Evolutionary conservation across 169 alveolate species (phyloP).

Genomic region (Cryptosporidium xiaoi): DNA sequence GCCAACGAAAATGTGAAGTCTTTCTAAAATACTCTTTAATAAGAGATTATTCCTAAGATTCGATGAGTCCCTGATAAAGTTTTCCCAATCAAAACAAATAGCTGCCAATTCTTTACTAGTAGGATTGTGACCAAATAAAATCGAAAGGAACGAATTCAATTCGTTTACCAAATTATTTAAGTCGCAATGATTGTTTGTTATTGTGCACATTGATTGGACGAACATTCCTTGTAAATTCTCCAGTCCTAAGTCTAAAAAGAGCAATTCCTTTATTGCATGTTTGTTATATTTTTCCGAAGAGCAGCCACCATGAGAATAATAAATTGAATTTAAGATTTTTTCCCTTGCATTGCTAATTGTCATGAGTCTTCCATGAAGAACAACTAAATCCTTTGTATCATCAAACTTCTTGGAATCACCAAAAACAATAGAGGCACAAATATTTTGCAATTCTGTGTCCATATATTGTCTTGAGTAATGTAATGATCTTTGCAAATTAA

Average conservation of each 20-base stretch:
- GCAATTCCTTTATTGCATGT: slow-evolving; percentile 82
- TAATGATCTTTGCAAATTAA: slow-evolving; percentile 80
- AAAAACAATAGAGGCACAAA: slow-evolving; percentile 34
- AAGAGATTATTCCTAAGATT: background rate
- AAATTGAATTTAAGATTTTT: slow-evolving; percentile 37
- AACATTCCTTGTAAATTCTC: slow-evolving; percentile 76
- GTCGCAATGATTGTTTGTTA: slow-evolving; percentile 6
- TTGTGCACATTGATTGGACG: slow-evolving; percentile 54
- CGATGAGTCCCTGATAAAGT: slow-evolving; percentile 12
- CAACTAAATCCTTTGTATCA: slow-evolving; percentile 28
- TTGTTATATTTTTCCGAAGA: slow-evolving; percentile 27
- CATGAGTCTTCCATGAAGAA: slow-evolving; percentile 50
- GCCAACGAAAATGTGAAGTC: slow-evolving; percentile 61
- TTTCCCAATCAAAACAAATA: slow-evolving; percentile 82
- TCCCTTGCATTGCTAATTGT: slow-evolving; percentile 31
- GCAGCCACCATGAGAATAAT: slow-evolving; percentile 35
- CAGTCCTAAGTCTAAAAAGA: slow-evolving; percentile 84
- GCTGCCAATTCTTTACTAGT: slow-evolving; percentile 77
- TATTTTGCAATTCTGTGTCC: slow-evolving; percentile 71
- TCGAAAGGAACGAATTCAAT: slow-evolving; percentile 51
- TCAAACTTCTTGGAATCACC: slow-evolving; percentile 65
- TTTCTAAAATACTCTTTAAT: slow-evolving; percentile 54
- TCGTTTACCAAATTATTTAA: slow-evolving; percentile 25
- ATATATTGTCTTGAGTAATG: slow-evolving; percentile 79
- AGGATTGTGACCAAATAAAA: slow-evolving; percentile 65